phyloP scores from a whole-genome alignment of 2,329 filamentous ascomycete genomes.

The Fusarium agapanthi region DNA sequence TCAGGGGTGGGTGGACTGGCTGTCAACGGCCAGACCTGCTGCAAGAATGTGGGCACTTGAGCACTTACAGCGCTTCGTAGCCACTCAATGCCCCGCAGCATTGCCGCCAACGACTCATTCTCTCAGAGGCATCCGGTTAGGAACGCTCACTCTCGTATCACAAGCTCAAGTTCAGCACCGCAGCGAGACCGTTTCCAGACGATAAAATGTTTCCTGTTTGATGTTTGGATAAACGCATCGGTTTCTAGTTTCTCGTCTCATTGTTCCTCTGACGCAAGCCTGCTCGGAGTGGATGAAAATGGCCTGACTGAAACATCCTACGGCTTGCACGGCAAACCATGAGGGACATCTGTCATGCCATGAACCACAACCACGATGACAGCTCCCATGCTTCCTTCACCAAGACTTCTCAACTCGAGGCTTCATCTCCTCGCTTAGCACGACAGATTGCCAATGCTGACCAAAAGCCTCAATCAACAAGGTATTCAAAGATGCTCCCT shows the following conservation, averaged over 20 bases:
- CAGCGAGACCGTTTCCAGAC: slow-evolving; percentile 16
- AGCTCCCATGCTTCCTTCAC: slow-evolving; percentile 3
- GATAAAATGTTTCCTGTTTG: slow-evolving; percentile 19
- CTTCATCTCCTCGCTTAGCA: slow-evolving; percentile 10
- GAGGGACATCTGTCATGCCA: slow-evolving; percentile 16
- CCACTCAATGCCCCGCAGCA: slow-evolving; percentile 36
- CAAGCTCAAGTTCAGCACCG: slow-evolving; percentile 7
- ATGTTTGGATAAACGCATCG: slow-evolving; percentile 19
- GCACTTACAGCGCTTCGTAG: slow-evolving; percentile 24
- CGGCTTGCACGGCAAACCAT: slow-evolving; percentile 8
- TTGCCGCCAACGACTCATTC: slow-evolving; percentile 31
- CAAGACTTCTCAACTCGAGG: background rate
- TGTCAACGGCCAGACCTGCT: slow-evolving; percentile 22
- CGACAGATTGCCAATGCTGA: slow-evolving; percentile 21
- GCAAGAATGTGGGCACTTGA: slow-evolving; percentile 13
- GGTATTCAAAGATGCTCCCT: slow-evolving; percentile 8
- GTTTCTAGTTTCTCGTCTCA: slow-evolving; percentile 9
- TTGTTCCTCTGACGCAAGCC: slow-evolving; percentile 27
- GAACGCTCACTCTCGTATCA: slow-evolving; percentile 22
- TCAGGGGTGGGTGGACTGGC: slow-evolving; percentile 26
- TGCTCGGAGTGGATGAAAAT: slow-evolving; percentile 12
- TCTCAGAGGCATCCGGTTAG: slow-evolving; percentile 36
- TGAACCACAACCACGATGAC: slow-evolving; percentile 10
- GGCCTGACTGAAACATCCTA: slow-evolving; percentile 34
- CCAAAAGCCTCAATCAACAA: slow-evolving; percentile 4